phyloP scores from a whole-genome alignment of 352 stramenopile genomes.

The Phytophthora pluvialis region DNA sequence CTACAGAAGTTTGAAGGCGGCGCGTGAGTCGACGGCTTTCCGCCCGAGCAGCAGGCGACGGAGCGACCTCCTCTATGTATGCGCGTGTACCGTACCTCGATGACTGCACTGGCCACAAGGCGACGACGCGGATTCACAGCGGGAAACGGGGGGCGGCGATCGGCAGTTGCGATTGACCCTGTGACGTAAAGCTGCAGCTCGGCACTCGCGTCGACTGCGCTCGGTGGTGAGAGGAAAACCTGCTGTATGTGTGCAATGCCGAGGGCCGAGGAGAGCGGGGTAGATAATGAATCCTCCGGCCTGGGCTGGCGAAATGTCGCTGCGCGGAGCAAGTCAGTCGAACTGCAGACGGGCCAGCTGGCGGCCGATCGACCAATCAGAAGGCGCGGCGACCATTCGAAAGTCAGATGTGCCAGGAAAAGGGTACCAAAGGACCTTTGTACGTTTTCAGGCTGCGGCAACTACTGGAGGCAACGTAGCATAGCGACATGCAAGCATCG shows the following conservation, averaged over 20 bases:
- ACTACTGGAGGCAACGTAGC: background rate
- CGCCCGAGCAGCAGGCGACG: slow-evolving; percentile 16
- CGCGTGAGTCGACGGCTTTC: slow-evolving; percentile 21
- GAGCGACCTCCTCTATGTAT: background rate
- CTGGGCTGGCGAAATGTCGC: slow-evolving; percentile 2
- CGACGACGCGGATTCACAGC: slow-evolving; percentile 18
- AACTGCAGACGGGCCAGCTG: slow-evolving; percentile 8
- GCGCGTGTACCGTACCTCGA: slow-evolving; percentile 1
- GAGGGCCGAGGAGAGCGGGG: background rate
- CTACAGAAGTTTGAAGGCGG: slow-evolving; percentile 19
- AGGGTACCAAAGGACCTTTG: slow-evolving; percentile 1
- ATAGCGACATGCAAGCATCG: background rate
- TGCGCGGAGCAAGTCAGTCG: slow-evolving; percentile 18
- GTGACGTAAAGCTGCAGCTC: background rate
- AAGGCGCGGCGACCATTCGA: slow-evolving; percentile 7
- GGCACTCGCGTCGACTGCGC: background rate
- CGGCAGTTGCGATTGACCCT: background rate
- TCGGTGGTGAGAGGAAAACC: background rate
- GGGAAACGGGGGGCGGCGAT: background rate
- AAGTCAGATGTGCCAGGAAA: slow-evolving; percentile 17
- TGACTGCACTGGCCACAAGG: slow-evolving; percentile 24
- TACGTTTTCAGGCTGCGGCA: background rate
- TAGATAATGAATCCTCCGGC: slow-evolving; percentile 16
- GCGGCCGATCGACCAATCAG: slow-evolving; percentile 8
- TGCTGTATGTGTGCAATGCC: background rate